Evolutionary conservation across 2,329 filamentous ascomycete species (phyloP).

Genomic region (Nothopassalora personata): DNA sequence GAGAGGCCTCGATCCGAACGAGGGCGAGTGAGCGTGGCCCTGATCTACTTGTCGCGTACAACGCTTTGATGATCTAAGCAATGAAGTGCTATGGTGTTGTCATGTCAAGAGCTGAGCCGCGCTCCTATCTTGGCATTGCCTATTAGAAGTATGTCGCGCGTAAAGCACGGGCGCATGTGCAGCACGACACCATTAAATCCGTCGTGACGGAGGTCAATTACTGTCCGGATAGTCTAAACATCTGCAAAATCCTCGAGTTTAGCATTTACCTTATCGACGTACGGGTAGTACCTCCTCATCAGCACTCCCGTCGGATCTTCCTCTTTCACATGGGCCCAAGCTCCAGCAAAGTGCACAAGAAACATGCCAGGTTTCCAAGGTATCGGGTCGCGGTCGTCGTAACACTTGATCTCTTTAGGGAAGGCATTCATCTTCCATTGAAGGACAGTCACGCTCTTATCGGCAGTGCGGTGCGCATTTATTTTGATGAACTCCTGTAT

Average conservation of each 20-base stretch:
- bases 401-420: conserved; percentile 37
- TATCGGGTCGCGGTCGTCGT: conserved; percentile 27
- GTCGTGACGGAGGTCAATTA: too few species aligned
- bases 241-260: not conserved
- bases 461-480: conserved; percentile 3
- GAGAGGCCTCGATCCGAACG: too few species aligned
- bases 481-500: conserved; percentile 26
- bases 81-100: too few species aligned
- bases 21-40: too few species aligned
- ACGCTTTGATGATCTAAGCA: too few species aligned
- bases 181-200: too few species aligned
- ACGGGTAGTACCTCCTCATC: conserved; percentile 33
- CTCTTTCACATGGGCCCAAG: conserved; percentile 39
- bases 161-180: too few species aligned
- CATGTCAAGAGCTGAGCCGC: too few species aligned
- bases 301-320: conserved; percentile 35
- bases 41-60: too few species aligned
- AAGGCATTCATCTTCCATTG: conserved; percentile 39
- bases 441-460: conserved; percentile 25
- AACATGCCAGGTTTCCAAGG: conserved; percentile 35
- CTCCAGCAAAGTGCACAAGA: conserved; percentile 33
- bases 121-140: too few species aligned
- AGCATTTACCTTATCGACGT: not conserved
- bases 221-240: too few species aligned
- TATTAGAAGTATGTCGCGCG: too few species aligned